Base-by-base conservation (phyloP, 1,139 yeast genomes). In the Meyerozyma elateridarum region DNA sequence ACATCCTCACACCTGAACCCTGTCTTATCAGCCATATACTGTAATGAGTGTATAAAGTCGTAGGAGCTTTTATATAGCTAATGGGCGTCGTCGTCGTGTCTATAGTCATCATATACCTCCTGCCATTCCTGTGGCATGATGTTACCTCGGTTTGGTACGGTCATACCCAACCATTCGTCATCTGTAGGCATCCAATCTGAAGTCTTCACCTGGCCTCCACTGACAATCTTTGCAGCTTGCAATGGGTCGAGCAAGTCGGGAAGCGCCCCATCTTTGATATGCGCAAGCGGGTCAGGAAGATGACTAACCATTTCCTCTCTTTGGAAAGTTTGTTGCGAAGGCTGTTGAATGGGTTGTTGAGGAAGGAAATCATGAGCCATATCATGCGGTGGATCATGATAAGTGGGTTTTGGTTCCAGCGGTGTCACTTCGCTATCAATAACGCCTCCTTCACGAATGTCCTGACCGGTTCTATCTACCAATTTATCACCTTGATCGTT, bases 251-350 rank as follows among this genome's bases (percentile, higher is more conserved):
- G 47, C 22, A 45, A 35, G n/a, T 41, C 46, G 8, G 39, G 40
- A 9, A 68, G 46, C 14, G 49, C 57, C 1, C 72, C 72, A 32
- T 65, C 70, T 30, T 49, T 49, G n/a, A 68, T 53, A 39, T 68
- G 74, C 2, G 73, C 70, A 34, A 68, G 50, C 0, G 74, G 74
- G 38, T 68, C 74, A 3, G 73, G 72, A 16, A 67, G 51, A 30
- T 48, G 62, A 38, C 52, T 53, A 7, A 38, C 35, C 8, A 42
- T 40, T 8, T 46, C 35, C 20, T 43, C 47, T 8, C 42, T 44
- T 21, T 38, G 38, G 15, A 34, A 27, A 2, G 42, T 36, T n/a
- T 6, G 16, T 15, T n/a, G 20, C 15, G 15, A 19, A 13, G 29
- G 25, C 24, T 25, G n/a, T 15, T 11, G 19, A 20, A 9, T 16